Evolutionary conservation across 768 basidiomycete species (phyloP).

Genomic region (Russula abietina): DNA sequence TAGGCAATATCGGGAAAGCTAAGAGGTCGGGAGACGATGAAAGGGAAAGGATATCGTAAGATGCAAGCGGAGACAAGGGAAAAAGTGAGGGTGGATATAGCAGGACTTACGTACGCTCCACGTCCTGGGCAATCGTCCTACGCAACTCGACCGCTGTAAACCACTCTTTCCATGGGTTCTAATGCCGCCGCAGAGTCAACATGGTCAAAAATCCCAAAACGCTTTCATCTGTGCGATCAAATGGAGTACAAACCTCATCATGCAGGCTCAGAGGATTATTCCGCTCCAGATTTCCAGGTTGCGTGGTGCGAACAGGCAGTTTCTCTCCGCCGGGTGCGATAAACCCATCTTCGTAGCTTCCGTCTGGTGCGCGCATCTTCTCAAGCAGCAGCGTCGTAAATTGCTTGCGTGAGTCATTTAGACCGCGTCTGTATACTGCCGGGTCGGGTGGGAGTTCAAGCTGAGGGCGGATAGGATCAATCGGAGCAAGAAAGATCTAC

Average conservation of each 20-base stretch:
- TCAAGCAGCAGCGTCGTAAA: constrained; percentile 57
- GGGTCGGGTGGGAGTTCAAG: constrained; percentile 33
- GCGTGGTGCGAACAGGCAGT: constrained; percentile 29
- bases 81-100: neutral
- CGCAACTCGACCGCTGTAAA: constrained; percentile 85
- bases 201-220: neutral
- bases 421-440: constrained; percentile 27
- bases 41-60: neutral
- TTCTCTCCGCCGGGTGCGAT: constrained; percentile 45
- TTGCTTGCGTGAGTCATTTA: constrained; percentile 47
- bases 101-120: constrained; percentile 80
- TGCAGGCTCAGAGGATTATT: constrained; percentile 82
- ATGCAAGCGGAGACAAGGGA: neutral
- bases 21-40: neutral
- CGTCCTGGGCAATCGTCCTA: constrained; percentile 88
- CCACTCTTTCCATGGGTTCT: constrained; percentile 97
- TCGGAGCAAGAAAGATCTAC: constrained; percentile 63
- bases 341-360: constrained; percentile 69
- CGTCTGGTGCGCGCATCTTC: constrained; percentile 81
- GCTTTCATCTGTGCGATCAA: neutral
- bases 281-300: constrained; percentile 47
- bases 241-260: constrained; percentile 45
- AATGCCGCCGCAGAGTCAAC: constrained; percentile 4
- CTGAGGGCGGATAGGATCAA: constrained; percentile 57
- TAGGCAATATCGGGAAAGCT: constrained; percentile 96